These are phyloP conservation scores for Arctostaphylos glauca DNA, from an alignment of 148 eudicot genomes.

Conservation along the genomic window DNA sequence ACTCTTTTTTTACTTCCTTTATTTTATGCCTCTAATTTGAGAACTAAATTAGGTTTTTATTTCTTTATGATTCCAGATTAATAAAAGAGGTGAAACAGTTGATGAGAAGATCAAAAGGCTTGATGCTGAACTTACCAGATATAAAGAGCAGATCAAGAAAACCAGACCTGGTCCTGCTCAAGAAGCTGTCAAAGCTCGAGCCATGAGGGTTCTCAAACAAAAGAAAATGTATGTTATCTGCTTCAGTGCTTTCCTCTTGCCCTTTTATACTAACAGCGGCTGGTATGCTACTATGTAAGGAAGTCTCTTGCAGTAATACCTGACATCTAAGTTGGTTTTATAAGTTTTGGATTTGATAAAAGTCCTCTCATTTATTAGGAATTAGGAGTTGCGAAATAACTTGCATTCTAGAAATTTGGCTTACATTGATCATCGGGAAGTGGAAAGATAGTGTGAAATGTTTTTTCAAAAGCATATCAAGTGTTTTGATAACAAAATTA, in stretches of 20 bases:
- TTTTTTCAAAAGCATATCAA: neutral
- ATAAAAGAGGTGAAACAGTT: conserved; percentile 82
- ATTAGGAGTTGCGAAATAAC: neutral
- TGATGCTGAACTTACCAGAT: conserved; percentile 77
- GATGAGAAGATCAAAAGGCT: conserved; percentile 90
- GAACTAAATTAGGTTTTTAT: conserved; percentile 1
- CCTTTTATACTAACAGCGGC: neutral
- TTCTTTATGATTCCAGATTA: conserved; percentile 45
- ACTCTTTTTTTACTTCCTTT: neutral
- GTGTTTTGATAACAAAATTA: neutral
- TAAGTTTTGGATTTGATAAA: neutral
- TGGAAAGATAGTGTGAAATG: neutral
- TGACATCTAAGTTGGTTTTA: neutral
- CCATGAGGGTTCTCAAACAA: conserved; percentile 92
- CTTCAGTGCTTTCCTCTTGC: neutral
- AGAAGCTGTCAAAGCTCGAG: conserved; percentile 94
- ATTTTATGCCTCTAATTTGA: neutral
- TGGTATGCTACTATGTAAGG: neutral
- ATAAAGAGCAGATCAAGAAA: conserved; percentile 84
- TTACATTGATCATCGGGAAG: neutral
- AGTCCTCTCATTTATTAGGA: neutral
- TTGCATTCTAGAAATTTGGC: conserved; percentile 6
- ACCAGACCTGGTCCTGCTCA: conserved; percentile 95
- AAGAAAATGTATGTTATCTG: conserved; percentile 62
- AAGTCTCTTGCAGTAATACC: neutral